phyloP scores from a whole-genome alignment of 2,329 filamentous ascomycete genomes.

The Trichocomaceae sp. region DNA sequence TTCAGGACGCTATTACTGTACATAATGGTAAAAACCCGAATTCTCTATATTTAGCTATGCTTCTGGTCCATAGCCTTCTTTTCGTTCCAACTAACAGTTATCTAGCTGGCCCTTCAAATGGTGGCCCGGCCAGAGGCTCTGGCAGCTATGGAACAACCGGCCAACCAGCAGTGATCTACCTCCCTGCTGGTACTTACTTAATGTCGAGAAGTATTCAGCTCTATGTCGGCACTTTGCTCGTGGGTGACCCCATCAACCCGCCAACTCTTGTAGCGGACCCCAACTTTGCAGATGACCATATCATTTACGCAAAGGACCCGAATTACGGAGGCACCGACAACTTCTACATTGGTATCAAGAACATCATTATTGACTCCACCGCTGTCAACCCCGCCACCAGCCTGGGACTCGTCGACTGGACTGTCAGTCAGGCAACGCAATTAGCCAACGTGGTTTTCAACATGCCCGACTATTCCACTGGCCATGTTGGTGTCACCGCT shows the following conservation, averaged over 20 bases:
- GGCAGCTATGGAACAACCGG: slow-evolving; percentile 25
- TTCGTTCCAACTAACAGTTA: neutral
- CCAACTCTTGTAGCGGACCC: slow-evolving; percentile 23
- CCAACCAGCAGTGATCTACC: slow-evolving; percentile 24
- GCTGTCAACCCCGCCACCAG: slow-evolving; percentile 15
- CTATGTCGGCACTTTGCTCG: slow-evolving; percentile 26
- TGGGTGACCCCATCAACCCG: slow-evolving; percentile 26
- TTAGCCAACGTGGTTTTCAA: slow-evolving; percentile 27
- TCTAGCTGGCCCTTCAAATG: slow-evolving; percentile 20
- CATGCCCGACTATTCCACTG: slow-evolving; percentile 24
- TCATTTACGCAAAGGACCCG: slow-evolving; percentile 24
- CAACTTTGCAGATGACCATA: slow-evolving; percentile 22
- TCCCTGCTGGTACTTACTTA: slow-evolving; percentile 24
- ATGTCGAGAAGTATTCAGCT: slow-evolving; percentile 21
- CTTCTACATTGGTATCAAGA: slow-evolving; percentile 29
- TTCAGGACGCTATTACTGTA: slow-evolving; percentile 27
- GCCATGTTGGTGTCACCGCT: slow-evolving; percentile 22
- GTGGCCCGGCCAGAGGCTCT: slow-evolving; percentile 21
- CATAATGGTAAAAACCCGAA: slow-evolving; percentile 16
- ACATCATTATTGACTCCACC: slow-evolving; percentile 28
- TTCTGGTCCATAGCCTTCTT: neutral
- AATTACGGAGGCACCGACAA: slow-evolving; percentile 20
- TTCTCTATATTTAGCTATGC: too few species aligned
- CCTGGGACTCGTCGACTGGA: slow-evolving; percentile 29
- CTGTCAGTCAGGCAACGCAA: slow-evolving; percentile 28